Base-by-base conservation (phyloP, 192 early-diverging fungal species). In the Irineochytrium annulatum region DNA sequence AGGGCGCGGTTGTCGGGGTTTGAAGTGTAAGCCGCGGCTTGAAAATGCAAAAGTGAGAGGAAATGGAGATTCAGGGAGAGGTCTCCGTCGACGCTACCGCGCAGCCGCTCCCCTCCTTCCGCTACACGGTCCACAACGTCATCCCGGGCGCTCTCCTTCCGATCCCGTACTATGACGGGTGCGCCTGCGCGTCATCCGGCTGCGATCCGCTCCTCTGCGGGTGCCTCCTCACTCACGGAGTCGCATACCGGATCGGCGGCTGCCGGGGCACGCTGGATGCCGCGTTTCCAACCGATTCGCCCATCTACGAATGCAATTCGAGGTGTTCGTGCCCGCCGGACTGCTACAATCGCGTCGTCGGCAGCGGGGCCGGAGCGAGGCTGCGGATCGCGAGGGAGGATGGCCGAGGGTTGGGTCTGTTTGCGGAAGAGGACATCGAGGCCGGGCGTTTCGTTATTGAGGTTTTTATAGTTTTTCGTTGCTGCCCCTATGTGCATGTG, bases 281-380 rank as follows among this genome's bases (percentile, higher is more conserved):
- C 17, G 20, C 41, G n/a, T 34, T 52, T 39, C 5, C 16, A 27
- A 17, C 33, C 8, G 2, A 28, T 16, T 29, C 52, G 24, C 68
- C 68, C 3, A 62, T 76, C 6, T 76, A 61, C 57, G 74, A 76
- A 54, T 76, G 74, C 63, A 76, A 71, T 37, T 22, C 43, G 19
- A 45, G 35, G 37, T 76, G 74, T 30, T n/a, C 58, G 1, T 76
- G 74, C 55, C 52, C 61, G 4, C 6, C 62, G 4, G 19, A 20
- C 3, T 76, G 74, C 58, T 28, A 27, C 19, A 71, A 68, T 53
- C 65, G 70, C 1, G 37, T 72, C 44, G 74, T 72, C 2, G 66
- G 71, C 17, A 34, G 34, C 17, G 70, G 70, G 2, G 28, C 61
- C 11, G 20, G 6, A 19, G 3, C 27, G 5, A 34, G 17, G 13